These are phyloP conservation scores for Boletales sp. DNA, from an alignment of 768 basidiomycete genomes.

Conservation along the genomic window DNA sequence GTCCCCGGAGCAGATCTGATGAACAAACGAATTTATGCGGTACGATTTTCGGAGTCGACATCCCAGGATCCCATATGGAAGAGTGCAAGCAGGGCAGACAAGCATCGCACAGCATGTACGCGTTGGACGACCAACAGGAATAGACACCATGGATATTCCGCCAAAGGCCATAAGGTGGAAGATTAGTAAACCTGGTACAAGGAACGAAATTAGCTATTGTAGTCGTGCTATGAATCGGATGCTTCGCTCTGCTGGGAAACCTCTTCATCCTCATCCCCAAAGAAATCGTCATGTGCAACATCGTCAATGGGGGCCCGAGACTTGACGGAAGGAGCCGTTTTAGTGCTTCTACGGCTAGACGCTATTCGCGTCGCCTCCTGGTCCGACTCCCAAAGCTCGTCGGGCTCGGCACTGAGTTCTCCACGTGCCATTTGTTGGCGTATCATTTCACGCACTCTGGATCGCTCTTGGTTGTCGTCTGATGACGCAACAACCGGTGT, in stretches of 20 bases:
- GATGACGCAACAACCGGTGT: slow-evolving; percentile 5
- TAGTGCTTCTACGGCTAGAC: slow-evolving; percentile 3
- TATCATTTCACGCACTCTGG: slow-evolving; percentile 59
- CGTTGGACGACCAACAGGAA: background rate
- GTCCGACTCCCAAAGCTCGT: slow-evolving; percentile 32
- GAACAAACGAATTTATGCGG: too few relatives aligned
- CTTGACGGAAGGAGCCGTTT: slow-evolving; percentile 1
- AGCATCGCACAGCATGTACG: too few relatives aligned
- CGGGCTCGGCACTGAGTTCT: slow-evolving; percentile 58
- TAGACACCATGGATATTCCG: background rate
- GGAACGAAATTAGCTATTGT: slow-evolving; percentile 20
- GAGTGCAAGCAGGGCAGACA: too few relatives aligned
- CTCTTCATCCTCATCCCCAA: slow-evolving; percentile 26
- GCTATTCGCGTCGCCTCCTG: slow-evolving; percentile 3
- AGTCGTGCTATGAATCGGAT: slow-evolving; percentile 9
- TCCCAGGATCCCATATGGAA: too few relatives aligned
- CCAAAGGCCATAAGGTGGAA: slow-evolving; percentile 35
- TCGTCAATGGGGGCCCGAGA: slow-evolving; percentile 6
- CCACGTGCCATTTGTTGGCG: slow-evolving; percentile 57
- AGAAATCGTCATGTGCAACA: slow-evolving; percentile 24
- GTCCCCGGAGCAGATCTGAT: too few relatives aligned
- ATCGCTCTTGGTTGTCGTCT: slow-evolving; percentile 46
- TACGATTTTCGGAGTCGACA: too few relatives aligned
- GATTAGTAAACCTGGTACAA: slow-evolving; percentile 36
- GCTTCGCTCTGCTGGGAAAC: slow-evolving; percentile 14